Conservation (phyloP, 805 yeast species). For the Kregervanrija pseudodelftensis region DNA sequence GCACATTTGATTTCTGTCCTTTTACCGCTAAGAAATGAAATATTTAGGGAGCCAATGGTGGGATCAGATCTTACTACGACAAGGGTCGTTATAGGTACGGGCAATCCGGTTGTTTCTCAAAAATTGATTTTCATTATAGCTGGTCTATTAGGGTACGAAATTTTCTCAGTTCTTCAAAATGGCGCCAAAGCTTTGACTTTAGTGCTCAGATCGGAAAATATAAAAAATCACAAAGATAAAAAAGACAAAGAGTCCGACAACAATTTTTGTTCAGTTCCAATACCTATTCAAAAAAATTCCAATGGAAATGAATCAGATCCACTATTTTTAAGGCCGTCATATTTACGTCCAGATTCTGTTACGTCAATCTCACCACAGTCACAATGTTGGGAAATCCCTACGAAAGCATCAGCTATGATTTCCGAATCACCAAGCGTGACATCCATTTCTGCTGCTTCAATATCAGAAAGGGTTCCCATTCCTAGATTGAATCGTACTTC, state of each 20-base stretch:
- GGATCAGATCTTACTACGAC: slow-evolving; percentile 22
- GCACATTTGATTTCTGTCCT: slow-evolving; percentile 42
- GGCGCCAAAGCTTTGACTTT: no score
- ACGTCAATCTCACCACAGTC: no score
- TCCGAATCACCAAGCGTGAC: slow-evolving; percentile 11
- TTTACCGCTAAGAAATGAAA: slow-evolving; percentile 30
- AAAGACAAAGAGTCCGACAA: no score
- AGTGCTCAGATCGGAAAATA: no score
- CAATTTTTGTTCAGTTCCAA: not conserved
- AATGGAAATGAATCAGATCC: no score
- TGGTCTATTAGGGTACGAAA: slow-evolving; percentile 38
- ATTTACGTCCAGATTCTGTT: no score
- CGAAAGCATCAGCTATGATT: slow-evolving; percentile 7
- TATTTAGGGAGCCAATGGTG: slow-evolving; percentile 30
- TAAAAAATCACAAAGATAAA: no score
- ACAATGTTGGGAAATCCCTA: slow-evolving; percentile 40
- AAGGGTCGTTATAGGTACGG: slow-evolving; percentile 46
- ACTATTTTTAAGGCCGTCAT: no score
- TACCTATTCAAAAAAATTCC: no score
- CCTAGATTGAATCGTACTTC: slow-evolving; percentile 22
- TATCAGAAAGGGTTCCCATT: slow-evolving; percentile 14
- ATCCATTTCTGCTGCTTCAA: slow-evolving; percentile 10
- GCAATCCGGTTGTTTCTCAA: slow-evolving; percentile 50
- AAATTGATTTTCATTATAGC: slow-evolving; percentile 45
- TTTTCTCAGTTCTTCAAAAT: slow-evolving; percentile 12